Conservation (phyloP, 192 early-diverging fungal species). For the Allomyces macrogynus region DNA sequence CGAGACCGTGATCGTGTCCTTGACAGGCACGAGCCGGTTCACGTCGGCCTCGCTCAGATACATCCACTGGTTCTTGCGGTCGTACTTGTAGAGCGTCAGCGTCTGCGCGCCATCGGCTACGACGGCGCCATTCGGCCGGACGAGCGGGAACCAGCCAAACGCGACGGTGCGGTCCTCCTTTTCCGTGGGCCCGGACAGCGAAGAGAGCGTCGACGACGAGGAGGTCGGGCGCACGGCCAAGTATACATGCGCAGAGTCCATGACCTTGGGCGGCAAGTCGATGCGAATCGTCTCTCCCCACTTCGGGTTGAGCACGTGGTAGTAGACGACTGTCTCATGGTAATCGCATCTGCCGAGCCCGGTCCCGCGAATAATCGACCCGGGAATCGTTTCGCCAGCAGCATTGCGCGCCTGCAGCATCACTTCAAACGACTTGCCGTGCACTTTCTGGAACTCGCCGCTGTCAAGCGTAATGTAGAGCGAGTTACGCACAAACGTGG, state of each 20-base stretch:
- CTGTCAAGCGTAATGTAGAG: not conserved
- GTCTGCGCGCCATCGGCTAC: slow-evolving; percentile 36
- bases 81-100: slow-evolving; percentile 36
- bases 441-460: not conserved
- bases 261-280: not conserved
- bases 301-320: not conserved
- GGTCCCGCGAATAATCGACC: not conserved
- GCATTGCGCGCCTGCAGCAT: not conserved
- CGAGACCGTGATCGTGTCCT: slow-evolving; percentile 25
- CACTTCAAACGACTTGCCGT: not conserved
- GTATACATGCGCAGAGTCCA: not conserved
- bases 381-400: not conserved
- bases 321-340: not conserved
- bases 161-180: slow-evolving; percentile 28
- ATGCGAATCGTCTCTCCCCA: not conserved
- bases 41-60: not conserved
- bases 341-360: not conserved
- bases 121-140: slow-evolving; percentile 23
- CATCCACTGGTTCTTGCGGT: slow-evolving; percentile 12
- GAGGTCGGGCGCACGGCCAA: not conserved
- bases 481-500: not conserved
- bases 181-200: not conserved
- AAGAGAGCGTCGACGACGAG: not conserved
- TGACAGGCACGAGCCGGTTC: slow-evolving; percentile 4
- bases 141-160: slow-evolving; percentile 36